Evolutionary conservation across 331 rosid species (phyloP), one percentile per base, ranked within the genome.

Genomic region (Telfairia occidentalis): DNA sequence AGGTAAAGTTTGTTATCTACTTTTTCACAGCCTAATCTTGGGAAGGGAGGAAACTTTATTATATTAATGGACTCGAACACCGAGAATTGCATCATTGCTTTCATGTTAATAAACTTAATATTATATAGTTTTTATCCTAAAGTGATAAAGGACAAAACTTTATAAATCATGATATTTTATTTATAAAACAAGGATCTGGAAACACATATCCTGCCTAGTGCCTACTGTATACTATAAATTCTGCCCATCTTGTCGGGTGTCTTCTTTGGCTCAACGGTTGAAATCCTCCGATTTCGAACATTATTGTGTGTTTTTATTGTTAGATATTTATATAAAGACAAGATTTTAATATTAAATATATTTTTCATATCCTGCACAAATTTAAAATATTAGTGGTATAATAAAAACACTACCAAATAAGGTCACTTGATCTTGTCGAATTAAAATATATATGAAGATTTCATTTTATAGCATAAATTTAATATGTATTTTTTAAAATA

Each of bases 31-130:
- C 34, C 45, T 9, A 64, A 37, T 35, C 48, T 37, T 9, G 15
- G 46, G 30, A 37, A 64, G 21, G 15, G 37, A 19, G 71, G 26
- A 3, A 9, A 37, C 49, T 64, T 64, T 64, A 63, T 64, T 64
- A 37, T n/a, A 64, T 19, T 37, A 64, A 64, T 64, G 29, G 72
- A 64, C 71, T 64, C 71, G 30, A 64, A 64, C 15, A 64, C 8
- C 29, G 2, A 64, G 72, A 37, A 23, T 38, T 64, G 9, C 49
- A 64, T 64, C 15, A 64, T 64, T 64, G 23, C 42, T 29, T 59
- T 30, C 42, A 5, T 59, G 23, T 59, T 4, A 9, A 10, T 21
- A 2, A 19, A 19, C 72, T 37, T 64, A 10, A 9, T 64, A 64
- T 19, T 64, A 64, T 18, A 64, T 37, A 19, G 9, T 19, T 64